Conservation (phyloP, 2,329 filamentous ascomycete genomes). For the Ophiostoma himal-ulmi region DNA sequence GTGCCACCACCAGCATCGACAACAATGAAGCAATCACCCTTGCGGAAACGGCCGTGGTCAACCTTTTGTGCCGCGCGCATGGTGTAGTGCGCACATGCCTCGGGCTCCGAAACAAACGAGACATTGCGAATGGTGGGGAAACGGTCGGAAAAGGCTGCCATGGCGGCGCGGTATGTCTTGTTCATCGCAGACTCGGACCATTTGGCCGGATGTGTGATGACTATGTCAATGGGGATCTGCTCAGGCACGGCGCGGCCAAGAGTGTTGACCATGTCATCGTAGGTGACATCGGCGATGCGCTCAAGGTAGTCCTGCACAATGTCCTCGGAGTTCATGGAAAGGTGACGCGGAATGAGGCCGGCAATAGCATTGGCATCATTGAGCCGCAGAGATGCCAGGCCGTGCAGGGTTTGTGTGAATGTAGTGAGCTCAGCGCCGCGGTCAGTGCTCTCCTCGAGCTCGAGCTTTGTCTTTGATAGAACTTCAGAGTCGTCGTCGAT, state of each 20-base stretch:
- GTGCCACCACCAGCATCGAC: slow-evolving; percentile 31
- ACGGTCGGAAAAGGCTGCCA: slow-evolving; percentile 20
- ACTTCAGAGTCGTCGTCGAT: slow-evolving; percentile 23
- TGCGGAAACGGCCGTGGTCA: slow-evolving; percentile 26
- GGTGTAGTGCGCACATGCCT: slow-evolving; percentile 26
- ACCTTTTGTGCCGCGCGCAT: slow-evolving; percentile 27
- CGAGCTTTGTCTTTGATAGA: slow-evolving; percentile 26
- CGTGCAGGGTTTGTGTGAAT: slow-evolving; percentile 21
- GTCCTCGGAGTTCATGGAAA: slow-evolving; percentile 23
- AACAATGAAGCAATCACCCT: slow-evolving; percentile 29
- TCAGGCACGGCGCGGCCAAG: slow-evolving; percentile 17
- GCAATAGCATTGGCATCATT: slow-evolving; percentile 16
- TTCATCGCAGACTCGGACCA: slow-evolving; percentile 24
- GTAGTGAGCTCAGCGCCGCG: slow-evolving; percentile 20
- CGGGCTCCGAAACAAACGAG: slow-evolving; percentile 25
- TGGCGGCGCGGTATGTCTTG: slow-evolving; percentile 25
- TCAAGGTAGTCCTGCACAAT: slow-evolving; percentile 25
- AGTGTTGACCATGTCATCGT: slow-evolving; percentile 20
- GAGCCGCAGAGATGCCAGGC: slow-evolving; percentile 16
- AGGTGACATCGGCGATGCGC: slow-evolving; percentile 21
- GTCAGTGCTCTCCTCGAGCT: slow-evolving; percentile 20
- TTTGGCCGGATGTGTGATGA: slow-evolving; percentile 27
- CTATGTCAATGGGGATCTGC: slow-evolving; percentile 24
- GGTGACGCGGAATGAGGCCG: slow-evolving; percentile 21
- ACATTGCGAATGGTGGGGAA: slow-evolving; percentile 24